Evolutionary conservation across 345 rosid genomes (phyloP).

Genomic region (Brassica napus): Da-Ae NC_063444.1:6518501-6519000

Average conservation of each 20-base stretch:
- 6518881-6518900: slow-evolving; percentile 7
- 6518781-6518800: background rate
- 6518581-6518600: background rate
- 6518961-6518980: slow-evolving; percentile 29
- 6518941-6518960: slow-evolving; percentile 68
- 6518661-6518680: background rate
- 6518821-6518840: slow-evolving; percentile 54
- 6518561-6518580: slow-evolving; percentile 15
- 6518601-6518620: background rate
- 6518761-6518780: background rate
- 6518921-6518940: slow-evolving; percentile 42
- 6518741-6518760: background rate
- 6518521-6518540: slow-evolving; percentile 27
- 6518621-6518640: slow-evolving; percentile 34
- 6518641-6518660: slow-evolving; percentile 25
- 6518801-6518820: slow-evolving; percentile 43
- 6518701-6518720: slow-evolving; percentile 21
- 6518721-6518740: background rate
- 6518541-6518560: slow-evolving; percentile 14
- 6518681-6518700: slow-evolving; percentile 10
- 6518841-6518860: slow-evolving; percentile 52
- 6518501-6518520: slow-evolving; percentile 36
- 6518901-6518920: background rate
- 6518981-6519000: background rate
- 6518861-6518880: slow-evolving; percentile 38